phyloP scores from a whole-genome alignment of 2,329 filamentous ascomycete genomes.

The Trichoderma cornu-damae region DNA sequence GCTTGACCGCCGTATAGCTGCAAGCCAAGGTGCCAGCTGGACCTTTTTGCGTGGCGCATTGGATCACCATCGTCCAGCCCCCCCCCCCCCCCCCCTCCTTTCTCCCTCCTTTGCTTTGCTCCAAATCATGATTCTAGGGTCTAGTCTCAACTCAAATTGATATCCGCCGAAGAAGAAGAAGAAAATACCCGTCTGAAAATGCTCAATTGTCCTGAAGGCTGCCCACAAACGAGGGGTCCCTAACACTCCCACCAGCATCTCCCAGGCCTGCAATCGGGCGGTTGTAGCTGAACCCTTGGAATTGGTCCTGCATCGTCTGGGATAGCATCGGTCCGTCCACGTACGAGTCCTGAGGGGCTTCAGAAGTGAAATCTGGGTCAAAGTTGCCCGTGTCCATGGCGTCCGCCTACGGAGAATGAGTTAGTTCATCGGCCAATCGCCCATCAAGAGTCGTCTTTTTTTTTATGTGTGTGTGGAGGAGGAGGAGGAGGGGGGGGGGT shows the following conservation, averaged over 20 bases:
- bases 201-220: conserved; percentile 49
- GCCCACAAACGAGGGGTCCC: conserved; percentile 69
- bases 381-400: conserved; percentile 92
- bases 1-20: no score
- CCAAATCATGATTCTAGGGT: conserved; percentile 10
- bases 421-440: not conserved
- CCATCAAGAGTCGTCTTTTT: not conserved
- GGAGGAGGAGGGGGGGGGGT: no score
- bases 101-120: not conserved
- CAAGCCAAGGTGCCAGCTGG: no score
- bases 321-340: conserved; percentile 88
- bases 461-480: not conserved
- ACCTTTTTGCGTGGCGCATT: not conserved
- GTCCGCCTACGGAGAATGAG: conserved; percentile 52
- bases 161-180: conserved; percentile 3
- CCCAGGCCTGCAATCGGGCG: conserved; percentile 87
- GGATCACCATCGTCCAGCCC: not conserved
- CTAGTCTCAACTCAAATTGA: conserved; percentile 17
- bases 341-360: conserved; percentile 84
- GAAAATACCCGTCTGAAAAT: not conserved
- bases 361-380: conserved; percentile 83
- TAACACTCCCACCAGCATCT: conserved; percentile 90
- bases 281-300: conserved; percentile 95
- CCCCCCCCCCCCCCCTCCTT: not conserved
- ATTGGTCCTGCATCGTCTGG: conserved; percentile 95